phyloP scores from a whole-genome alignment of 768 basidiomycete genomes.

The Crepidotus variabilis region DNA sequence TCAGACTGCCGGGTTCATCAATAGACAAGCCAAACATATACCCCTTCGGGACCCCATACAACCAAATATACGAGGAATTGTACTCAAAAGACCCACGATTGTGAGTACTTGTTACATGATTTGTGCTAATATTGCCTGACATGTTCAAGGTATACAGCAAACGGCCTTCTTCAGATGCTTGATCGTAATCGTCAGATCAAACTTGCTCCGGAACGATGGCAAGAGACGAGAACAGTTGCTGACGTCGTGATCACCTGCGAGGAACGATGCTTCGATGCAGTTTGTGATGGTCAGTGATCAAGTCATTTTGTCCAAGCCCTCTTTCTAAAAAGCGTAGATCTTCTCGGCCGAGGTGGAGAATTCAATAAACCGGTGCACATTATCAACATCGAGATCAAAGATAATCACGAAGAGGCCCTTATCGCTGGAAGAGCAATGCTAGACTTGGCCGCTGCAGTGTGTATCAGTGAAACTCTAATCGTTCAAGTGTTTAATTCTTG shows the following conservation, averaged over 20 bases:
- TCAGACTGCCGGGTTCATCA: conserved; percentile 91
- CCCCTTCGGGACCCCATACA: conserved; percentile 94
- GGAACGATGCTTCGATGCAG: conserved; percentile 97
- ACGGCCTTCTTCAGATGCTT: conserved; percentile 93
- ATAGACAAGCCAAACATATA: conserved; percentile 99
- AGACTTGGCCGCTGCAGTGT: conserved; percentile 84
- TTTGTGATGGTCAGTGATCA: conserved; percentile 81
- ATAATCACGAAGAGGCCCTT: conserved; percentile 97
- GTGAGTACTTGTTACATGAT: conserved; percentile 42
- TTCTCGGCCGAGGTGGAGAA: conserved; percentile 85
- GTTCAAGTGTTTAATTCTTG: conserved; percentile 8
- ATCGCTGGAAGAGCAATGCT: conserved; percentile 95
- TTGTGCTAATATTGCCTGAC: background rate
- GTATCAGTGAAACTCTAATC: conserved; percentile 24
- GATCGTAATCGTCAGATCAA: conserved; percentile 94
- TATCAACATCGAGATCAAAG: conserved; percentile 98
- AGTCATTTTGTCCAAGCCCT: background rate
- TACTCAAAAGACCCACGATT: conserved; percentile 76
- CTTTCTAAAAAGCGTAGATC: conserved; percentile 44
- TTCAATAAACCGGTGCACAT: conserved; percentile 92
- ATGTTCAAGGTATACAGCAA: conserved; percentile 74
- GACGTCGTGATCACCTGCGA: conserved; percentile 99
- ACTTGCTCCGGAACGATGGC: conserved; percentile 93
- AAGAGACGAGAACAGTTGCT: conserved; percentile 83
- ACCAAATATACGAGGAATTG: conserved; percentile 91